A percentile compares a stretch with the other conserved stretches of the same genome.
Conservation (phyloP, 148 eudicot species). For the Vaccinium corymbosum region DNA sequence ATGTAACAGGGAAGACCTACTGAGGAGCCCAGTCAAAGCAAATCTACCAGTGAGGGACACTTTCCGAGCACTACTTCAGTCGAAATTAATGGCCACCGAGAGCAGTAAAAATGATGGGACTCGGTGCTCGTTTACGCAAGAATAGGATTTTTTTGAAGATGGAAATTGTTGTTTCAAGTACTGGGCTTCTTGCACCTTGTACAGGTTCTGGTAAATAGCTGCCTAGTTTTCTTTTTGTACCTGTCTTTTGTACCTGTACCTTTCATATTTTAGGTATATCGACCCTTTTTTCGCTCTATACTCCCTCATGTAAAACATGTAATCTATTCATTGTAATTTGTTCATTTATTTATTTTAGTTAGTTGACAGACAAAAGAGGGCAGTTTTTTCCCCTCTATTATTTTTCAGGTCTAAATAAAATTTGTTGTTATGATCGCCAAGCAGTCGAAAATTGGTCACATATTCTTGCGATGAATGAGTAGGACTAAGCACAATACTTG, state of each 20-base stretch:
- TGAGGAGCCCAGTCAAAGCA: constrained; percentile 27
- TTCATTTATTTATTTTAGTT: constrained; percentile 12
- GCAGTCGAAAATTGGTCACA: not conserved
- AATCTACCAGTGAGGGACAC: constrained; percentile 15
- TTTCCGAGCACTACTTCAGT: constrained; percentile 3
- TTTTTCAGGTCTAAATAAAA: not conserved
- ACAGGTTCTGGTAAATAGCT: constrained; percentile 19
- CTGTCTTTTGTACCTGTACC: not conserved
- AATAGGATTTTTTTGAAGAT: not conserved
- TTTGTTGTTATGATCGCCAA: not conserved
- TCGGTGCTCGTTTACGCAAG: not conserved
- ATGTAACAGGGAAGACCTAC: constrained; percentile 31
- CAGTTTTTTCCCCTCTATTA: not conserved
- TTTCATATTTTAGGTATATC: not conserved
- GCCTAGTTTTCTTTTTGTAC: constrained; percentile 8
- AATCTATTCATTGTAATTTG: constrained; percentile 10
- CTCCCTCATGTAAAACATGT: constrained; percentile 13
- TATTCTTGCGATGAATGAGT: not conserved
- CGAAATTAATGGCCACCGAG: constrained; percentile 22
- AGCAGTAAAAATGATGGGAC: constrained; percentile 16
- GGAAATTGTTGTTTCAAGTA: constrained; percentile 5
- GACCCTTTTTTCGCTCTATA: not conserved
- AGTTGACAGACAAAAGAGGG: not conserved
- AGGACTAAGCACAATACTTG: not conserved
- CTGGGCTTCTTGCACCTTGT: constrained; percentile 13